Conservation (phyloP, 1,139 yeast genomes). For the Hyphopichia khmerensis region DNA sequence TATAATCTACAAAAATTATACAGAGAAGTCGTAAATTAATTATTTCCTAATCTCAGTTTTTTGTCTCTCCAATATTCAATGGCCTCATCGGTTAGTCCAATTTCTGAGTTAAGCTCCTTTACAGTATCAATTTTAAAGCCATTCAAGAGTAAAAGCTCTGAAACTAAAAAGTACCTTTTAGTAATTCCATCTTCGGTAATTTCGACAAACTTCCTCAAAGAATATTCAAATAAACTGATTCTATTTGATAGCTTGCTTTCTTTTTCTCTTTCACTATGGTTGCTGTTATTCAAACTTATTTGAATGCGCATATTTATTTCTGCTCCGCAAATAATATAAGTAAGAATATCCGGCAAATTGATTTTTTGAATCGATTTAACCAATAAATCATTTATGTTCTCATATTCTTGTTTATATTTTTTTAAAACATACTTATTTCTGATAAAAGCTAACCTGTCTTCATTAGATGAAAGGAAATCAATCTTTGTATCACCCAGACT, state of each 20-base stretch:
- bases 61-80: constrained; percentile 51
- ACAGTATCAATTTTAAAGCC: constrained; percentile 48
- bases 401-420: constrained; percentile 29
- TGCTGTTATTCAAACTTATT: constrained; percentile 17
- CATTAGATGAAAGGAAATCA: constrained; percentile 34
- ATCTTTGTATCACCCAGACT: constrained; percentile 2
- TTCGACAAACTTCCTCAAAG: constrained; percentile 50
- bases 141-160: constrained; percentile 71
- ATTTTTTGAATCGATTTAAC: constrained; percentile 52
- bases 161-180: constrained; percentile 54
- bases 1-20: constrained; percentile 1
- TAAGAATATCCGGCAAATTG: constrained; percentile 45
- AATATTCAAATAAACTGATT: constrained; percentile 57
- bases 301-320: constrained; percentile 41
- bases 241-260: constrained; percentile 15
- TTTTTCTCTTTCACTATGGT: constrained; percentile 7
- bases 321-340: constrained; percentile 51
- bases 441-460: constrained; percentile 44
- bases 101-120: constrained; percentile 19
- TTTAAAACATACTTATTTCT: constrained; percentile 49
- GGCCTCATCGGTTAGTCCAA: constrained; percentile 45
- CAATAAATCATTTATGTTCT: constrained; percentile 24
- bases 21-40: no score
- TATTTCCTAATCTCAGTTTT: constrained; percentile 26
- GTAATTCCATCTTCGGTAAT: constrained; percentile 16